Percentiles rank a stretch among this genome's conserved stretches.
These are phyloP conservation scores for Aeschynomene evenia DNA, from an alignment of 306 rosid species.

Conservation along the genomic window DNA sequence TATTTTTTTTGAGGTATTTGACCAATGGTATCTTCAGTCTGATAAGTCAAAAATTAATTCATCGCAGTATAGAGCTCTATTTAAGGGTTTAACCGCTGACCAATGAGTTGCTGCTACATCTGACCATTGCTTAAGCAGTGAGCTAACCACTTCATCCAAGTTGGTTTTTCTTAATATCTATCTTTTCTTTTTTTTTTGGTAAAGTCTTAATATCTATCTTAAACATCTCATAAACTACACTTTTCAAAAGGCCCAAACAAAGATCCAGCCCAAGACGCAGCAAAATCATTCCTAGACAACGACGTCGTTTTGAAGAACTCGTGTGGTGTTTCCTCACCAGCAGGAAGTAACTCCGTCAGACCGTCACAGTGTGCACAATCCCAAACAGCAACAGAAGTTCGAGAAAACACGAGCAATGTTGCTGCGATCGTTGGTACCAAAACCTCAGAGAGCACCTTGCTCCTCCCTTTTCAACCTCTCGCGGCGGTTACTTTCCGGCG, in stretches of 20 bases:
- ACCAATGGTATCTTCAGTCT: no score
- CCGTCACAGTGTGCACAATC: background rate
- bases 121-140: no score
- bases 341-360: background rate
- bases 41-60: no score
- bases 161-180: no score
- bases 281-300: background rate
- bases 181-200: background rate
- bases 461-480: background rate
- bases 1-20: no score
- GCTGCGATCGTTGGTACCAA: constrained; percentile 50
- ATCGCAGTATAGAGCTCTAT: no score
- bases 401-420: constrained; percentile 23
- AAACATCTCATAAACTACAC: no score
- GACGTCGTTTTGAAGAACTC: background rate
- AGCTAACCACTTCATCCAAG: no score
- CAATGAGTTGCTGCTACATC: no score
- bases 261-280: background rate
- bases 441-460: constrained; percentile 22
- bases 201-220: no score
- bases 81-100: no score
- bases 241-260: background rate
- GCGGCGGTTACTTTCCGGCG: background rate
- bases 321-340: background rate
- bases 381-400: background rate